Percentiles rank a stretch among this genome's conserved stretches.
phyloP scores from a whole-genome alignment of 331 rosid genomes.

The Pyracantha coccinea region DNA sequence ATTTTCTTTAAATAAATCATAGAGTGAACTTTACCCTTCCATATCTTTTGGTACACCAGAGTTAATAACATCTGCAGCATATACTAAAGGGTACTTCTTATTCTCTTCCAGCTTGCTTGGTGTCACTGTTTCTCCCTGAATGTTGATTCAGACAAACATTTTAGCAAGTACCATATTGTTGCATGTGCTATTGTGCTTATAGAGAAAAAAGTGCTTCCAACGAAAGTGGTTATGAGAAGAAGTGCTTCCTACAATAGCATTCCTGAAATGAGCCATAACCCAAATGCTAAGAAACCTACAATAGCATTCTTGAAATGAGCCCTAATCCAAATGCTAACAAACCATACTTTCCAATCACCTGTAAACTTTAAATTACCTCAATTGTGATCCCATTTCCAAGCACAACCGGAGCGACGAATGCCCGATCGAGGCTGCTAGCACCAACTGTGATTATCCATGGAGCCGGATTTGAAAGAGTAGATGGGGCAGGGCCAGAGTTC shows the following conservation, averaged over 20 bases:
- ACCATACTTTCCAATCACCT: neutral
- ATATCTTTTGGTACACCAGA: slow-evolving; percentile 18
- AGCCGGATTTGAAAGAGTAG: slow-evolving; percentile 53
- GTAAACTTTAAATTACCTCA: slow-evolving; percentile 29
- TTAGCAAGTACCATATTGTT: neutral
- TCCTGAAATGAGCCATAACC: neutral
- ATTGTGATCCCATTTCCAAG: slow-evolving; percentile 45
- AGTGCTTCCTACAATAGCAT: neutral
- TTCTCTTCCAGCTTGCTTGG: slow-evolving; percentile 35
- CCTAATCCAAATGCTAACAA: neutral
- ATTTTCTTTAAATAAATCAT: neutral
- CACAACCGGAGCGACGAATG: slow-evolving; percentile 48
- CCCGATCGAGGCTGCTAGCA: slow-evolving; percentile 76
- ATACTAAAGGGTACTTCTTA: slow-evolving; percentile 44
- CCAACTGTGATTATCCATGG: slow-evolving; percentile 93
- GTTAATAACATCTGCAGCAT: slow-evolving; percentile 46
- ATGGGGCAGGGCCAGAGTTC: slow-evolving; percentile 59
- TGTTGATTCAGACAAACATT: neutral
- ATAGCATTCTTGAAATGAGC: too few species aligned
- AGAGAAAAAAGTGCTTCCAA: neutral
- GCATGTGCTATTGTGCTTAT: neutral
- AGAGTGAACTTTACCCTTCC: slow-evolving; percentile 30
- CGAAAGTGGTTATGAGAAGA: neutral
- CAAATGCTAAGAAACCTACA: too few species aligned
- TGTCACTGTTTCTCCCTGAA: slow-evolving; percentile 72